phyloP scores from a whole-genome alignment of 2,329 filamentous ascomycete species.

The Massarina eburnea region DNA sequence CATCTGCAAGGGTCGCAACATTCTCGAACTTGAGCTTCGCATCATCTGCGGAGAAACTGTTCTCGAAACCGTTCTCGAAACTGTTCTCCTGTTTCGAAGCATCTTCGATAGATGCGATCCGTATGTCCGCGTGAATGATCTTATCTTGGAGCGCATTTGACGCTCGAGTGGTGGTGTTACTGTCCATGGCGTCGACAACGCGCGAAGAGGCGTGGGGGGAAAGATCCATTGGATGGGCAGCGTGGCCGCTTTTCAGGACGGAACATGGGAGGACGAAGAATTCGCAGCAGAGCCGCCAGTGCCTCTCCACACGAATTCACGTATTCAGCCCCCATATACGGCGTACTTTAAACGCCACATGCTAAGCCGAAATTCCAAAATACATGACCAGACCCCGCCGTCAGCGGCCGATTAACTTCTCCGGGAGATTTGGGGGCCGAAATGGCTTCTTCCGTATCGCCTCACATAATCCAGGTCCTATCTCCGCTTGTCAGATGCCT shows the following conservation, averaged over 20 bases:
- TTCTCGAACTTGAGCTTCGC: conserved; percentile 6
- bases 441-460: conserved; percentile 8
- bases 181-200: conserved; percentile 18
- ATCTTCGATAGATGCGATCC: conserved; percentile 22
- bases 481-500: conserved; percentile 4
- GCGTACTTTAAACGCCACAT: conserved; percentile 1
- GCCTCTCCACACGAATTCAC: conserved; percentile 3
- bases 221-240: conserved; percentile 16
- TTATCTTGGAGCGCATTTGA: conserved; percentile 19
- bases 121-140: conserved; percentile 29
- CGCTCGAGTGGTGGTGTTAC: conserved; percentile 15
- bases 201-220: conserved; percentile 4
- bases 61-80: no score
- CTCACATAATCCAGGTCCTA: neutral
- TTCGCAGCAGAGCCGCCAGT: conserved; percentile 16
- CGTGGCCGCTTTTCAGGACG: conserved; percentile 14
- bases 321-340: conserved; percentile 33
- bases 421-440: conserved; percentile 21
- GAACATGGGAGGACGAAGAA: conserved; percentile 1
- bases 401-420: conserved; percentile 15
- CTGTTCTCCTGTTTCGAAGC: conserved; percentile 6
- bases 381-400: conserved; percentile 8
- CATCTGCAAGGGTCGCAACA: conserved; percentile 13
- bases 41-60: neutral
- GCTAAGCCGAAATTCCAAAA: no score